Evolutionary conservation across 352 stramenopile genomes (phyloP).

Genomic region (Bremia lactucae): DNA sequence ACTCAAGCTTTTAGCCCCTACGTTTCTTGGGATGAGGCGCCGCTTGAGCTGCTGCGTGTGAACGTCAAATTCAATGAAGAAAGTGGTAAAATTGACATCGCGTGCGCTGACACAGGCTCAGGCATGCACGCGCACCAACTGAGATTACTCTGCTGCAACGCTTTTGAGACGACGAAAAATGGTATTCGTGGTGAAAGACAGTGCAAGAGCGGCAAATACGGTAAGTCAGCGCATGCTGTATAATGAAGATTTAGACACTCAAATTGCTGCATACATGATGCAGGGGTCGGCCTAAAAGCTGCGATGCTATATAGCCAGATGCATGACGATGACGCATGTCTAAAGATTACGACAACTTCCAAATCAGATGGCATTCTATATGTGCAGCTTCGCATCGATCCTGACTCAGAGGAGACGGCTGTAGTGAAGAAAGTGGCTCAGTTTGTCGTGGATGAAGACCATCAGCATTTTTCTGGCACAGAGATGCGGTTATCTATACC

Average conservation of each 20-base stretch:
- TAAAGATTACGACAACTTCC: conserved; percentile 58
- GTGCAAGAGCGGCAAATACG: conserved; percentile 53
- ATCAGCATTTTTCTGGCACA: conserved; percentile 65
- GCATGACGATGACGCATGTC: conserved; percentile 21
- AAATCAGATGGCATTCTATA: conserved; percentile 51
- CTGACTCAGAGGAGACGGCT: conserved; percentile 42
- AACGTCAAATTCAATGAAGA: conserved; percentile 18
- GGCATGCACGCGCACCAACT: conserved; percentile 59
- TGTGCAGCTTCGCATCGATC: conserved; percentile 58
- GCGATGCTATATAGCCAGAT: conserved; percentile 67
- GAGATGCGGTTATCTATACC: conserved; percentile 65
- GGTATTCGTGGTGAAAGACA: background rate
- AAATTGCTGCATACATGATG: background rate
- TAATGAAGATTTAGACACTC: background rate
- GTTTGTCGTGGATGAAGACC: conserved; percentile 47
- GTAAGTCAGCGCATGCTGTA: conserved; percentile 5
- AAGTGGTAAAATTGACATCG: conserved; percentile 36
- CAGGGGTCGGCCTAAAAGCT: conserved; percentile 67
- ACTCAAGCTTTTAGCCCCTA: conserved; percentile 20
- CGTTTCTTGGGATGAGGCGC: conserved; percentile 14
- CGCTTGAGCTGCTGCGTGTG: conserved; percentile 38
- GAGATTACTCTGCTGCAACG: conserved; percentile 47
- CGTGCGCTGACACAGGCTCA: conserved; percentile 68
- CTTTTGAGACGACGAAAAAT: conserved; percentile 61
- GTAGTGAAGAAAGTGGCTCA: conserved; percentile 47